phyloP scores from a whole-genome alignment of 1,284 basidiomycete species.

The Cystobasidiaceae sp. region DNA sequence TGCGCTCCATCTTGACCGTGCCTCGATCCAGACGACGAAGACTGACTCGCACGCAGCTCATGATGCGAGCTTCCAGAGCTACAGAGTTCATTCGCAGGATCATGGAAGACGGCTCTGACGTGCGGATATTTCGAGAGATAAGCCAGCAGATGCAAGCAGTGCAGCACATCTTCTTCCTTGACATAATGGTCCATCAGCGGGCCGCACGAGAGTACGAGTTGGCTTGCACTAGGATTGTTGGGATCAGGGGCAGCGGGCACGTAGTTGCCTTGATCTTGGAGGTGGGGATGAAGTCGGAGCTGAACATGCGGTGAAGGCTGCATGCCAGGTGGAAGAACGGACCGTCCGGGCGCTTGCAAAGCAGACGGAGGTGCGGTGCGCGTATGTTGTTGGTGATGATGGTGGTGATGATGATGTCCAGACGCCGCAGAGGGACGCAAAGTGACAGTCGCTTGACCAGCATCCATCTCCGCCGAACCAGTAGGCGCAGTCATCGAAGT shows the following conservation, averaged over 20 bases:
- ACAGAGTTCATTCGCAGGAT: constrained; percentile 27
- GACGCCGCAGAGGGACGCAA: neutral
- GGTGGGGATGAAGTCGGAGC: constrained; percentile 14
- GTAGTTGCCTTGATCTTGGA: neutral
- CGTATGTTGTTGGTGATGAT: neutral
- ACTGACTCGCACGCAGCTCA: too few species aligned
- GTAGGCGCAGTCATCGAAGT: neutral
- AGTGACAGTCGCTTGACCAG: neutral
- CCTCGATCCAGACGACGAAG: neutral
- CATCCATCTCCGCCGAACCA: too few species aligned
- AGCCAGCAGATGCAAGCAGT: constrained; percentile 85
- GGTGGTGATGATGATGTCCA: neutral
- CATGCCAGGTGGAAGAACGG: neutral
- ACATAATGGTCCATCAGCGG: constrained; percentile 50
- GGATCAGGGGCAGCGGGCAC: neutral
- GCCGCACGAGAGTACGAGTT: constrained; percentile 1
- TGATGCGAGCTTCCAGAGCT: neutral
- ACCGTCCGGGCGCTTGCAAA: neutral
- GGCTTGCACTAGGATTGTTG: neutral
- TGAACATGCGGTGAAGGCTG: constrained; percentile 11
- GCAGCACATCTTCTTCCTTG: constrained; percentile 88
- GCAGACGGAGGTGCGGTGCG: neutral
- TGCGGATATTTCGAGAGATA: constrained; percentile 98
- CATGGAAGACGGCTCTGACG: constrained; percentile 91
- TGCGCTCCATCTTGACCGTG: neutral